Evolutionary conservation across 495 filamentous ascomycete species (phyloP).

Genomic region (Patellaria atrata): DNA sequence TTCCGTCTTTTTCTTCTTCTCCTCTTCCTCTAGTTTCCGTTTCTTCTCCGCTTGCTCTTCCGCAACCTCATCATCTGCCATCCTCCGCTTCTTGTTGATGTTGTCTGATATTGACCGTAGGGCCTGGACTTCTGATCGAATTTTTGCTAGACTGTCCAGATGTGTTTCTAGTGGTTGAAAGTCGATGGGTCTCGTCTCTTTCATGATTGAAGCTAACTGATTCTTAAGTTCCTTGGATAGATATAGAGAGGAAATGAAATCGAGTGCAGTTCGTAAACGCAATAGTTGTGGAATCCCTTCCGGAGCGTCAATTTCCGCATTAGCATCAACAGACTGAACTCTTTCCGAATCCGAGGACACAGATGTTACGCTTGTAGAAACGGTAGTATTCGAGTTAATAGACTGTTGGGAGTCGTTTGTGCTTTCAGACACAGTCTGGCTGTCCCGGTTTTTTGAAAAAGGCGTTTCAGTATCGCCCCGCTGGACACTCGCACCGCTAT

Average conservation of each 20-base stretch:
- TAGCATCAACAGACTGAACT: background rate
- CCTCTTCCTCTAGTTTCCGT: constrained; percentile 56
- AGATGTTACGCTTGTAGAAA: constrained; percentile 2
- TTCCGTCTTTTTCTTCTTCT: constrained; percentile 55
- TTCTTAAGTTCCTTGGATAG: constrained; percentile 38
- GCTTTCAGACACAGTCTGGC: constrained; percentile 18
- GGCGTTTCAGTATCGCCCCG: constrained; percentile 25
- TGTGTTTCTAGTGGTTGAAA: constrained; percentile 57
- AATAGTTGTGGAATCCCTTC: constrained; percentile 15
- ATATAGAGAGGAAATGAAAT: constrained; percentile 66
- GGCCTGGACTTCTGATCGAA: constrained; percentile 54
- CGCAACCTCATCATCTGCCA: constrained; percentile 46
- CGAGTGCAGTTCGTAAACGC: constrained; percentile 56
- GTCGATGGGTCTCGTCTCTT: constrained; percentile 36
- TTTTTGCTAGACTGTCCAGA: constrained; percentile 43
- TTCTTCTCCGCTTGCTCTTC: constrained; percentile 43
- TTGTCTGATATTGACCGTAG: constrained; percentile 49
- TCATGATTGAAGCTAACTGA: constrained; percentile 36
- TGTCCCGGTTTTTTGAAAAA: constrained; percentile 5
- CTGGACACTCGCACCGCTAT: constrained; percentile 33
- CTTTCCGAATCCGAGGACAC: background rate
- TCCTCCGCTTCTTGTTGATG: constrained; percentile 55
- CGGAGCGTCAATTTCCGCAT: constrained; percentile 8
- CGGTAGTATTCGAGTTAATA: constrained; percentile 2
- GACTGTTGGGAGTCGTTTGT: constrained; percentile 9